Conservation (phyloP, 2,329 filamentous ascomycete genomes). For the Gaeumannomyces sp. region DNA sequence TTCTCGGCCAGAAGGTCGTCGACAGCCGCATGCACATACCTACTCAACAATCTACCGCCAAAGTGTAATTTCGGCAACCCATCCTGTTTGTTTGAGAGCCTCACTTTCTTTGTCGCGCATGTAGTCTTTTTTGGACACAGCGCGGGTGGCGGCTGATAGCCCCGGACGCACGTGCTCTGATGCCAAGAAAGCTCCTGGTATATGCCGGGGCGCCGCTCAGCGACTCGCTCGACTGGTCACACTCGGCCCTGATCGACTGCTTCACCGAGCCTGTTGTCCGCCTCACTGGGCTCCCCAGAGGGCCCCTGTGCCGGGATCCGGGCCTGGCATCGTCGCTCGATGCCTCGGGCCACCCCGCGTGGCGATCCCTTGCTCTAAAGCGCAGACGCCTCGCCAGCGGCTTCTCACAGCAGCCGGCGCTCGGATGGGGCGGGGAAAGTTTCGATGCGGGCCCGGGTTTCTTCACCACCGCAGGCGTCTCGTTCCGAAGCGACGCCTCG, state of each 20-base stretch:
- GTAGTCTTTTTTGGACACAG: not conserved
- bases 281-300: slow-evolving; percentile 27
- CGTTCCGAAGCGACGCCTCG: slow-evolving; percentile 17
- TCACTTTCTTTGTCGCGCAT: not conserved
- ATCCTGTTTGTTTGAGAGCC: not conserved
- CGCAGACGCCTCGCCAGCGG: slow-evolving; percentile 42
- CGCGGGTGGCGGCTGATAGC: too few species aligned
- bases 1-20: too few species aligned
- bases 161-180: slow-evolving; percentile 11
- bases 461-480: slow-evolving; percentile 39
- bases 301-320: not conserved
- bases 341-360: slow-evolving; percentile 30
- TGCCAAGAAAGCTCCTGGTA: slow-evolving; percentile 27
- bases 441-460: slow-evolving; percentile 24
- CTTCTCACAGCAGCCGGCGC: slow-evolving; percentile 41
- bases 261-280: slow-evolving; percentile 35
- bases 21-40: too few species aligned
- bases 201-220: slow-evolving; percentile 52
- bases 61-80: not conserved
- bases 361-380: slow-evolving; percentile 48
- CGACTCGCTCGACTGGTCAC: slow-evolving; percentile 47
- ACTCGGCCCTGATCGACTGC: slow-evolving; percentile 39
- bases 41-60: not conserved
- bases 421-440: slow-evolving; percentile 16
- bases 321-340: not conserved